Percentiles rank a stretch among this genome's conserved stretches.
Conservation (phyloP, 139 green algal species). For the Coelastrella sp. region DNA sequence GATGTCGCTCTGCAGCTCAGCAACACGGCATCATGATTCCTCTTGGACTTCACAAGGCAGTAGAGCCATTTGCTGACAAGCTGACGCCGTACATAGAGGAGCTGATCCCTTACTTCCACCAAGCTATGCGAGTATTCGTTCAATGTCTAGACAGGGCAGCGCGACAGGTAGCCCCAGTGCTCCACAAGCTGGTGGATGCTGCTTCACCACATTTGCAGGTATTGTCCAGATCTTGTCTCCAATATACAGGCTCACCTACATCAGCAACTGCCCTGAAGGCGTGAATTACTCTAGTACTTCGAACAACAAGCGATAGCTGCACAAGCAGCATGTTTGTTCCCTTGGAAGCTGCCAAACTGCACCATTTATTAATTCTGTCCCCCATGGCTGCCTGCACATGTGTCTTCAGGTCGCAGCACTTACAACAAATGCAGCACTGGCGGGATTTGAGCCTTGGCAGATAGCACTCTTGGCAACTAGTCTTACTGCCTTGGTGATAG, state of each 20-base stretch:
- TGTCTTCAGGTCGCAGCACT: background rate
- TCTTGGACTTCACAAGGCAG: background rate
- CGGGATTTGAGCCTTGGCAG: constrained; percentile 8
- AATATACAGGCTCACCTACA: no score
- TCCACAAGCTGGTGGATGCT: background rate
- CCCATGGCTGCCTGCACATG: background rate
- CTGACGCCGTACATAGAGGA: background rate
- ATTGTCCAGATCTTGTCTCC: no score
- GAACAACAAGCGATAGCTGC: no score
- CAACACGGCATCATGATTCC: background rate
- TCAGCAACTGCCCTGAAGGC: no score
- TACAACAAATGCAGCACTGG: background rate
- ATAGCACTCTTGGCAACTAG: constrained; percentile 5
- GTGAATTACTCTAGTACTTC: no score
- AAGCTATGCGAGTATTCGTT: background rate
- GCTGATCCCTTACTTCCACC: background rate
- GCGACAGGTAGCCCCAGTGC: background rate
- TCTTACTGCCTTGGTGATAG: background rate
- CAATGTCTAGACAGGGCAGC: background rate
- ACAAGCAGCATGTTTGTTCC: no score
- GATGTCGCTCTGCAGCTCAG: no score
- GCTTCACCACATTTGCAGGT: constrained; percentile 11
- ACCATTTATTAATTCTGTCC: no score
- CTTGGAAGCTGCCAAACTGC: no score
- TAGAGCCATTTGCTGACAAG: background rate